These are phyloP conservation scores for Leucocoprinus leucothites DNA, from an alignment of 768 basidiomycete genomes.

Conservation along the genomic window DNA sequence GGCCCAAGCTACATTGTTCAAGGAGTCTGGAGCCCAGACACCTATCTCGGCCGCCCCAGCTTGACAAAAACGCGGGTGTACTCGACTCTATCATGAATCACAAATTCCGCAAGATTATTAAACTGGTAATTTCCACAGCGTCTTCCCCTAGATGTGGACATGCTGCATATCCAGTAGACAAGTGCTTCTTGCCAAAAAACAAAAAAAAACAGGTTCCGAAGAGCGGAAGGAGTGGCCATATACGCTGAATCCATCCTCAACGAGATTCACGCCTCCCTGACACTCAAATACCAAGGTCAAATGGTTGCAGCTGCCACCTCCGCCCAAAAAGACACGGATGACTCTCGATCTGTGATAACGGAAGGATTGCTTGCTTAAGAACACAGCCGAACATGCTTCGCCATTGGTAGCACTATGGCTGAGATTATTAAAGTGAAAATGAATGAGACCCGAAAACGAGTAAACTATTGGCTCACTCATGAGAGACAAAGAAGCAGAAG, in stretches of 20 bases:
- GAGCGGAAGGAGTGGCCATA: slow-evolving; percentile 51
- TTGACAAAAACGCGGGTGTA: slow-evolving; percentile 1
- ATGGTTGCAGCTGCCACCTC: not conserved
- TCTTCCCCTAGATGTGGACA: slow-evolving; percentile 13
- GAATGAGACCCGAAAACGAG: slow-evolving; percentile 35
- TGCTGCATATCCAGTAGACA: slow-evolving; percentile 38
- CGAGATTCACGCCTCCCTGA: slow-evolving; percentile 52
- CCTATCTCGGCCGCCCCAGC: no score
- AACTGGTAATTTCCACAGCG: not conserved
- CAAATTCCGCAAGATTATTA: no score
- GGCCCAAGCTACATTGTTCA: not conserved
- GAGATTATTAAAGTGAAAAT: slow-evolving; percentile 55
- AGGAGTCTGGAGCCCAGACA: not conserved
- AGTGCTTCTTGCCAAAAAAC: slow-evolving; percentile 55
- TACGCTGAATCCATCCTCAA: slow-evolving; percentile 61
- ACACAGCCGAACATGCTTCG: slow-evolving; percentile 53
- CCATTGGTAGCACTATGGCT: slow-evolving; percentile 50
- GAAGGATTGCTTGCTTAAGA: slow-evolving; percentile 33
- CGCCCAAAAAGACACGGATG: not conserved
- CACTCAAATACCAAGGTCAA: not conserved
- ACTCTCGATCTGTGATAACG: not conserved
- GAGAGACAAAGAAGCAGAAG: slow-evolving; percentile 46
- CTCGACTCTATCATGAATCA: not conserved
- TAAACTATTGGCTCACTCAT: slow-evolving; percentile 29
- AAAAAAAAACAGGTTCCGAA: slow-evolving; percentile 34